phyloP scores from a whole-genome alignment of 257 asterid species.

The Verbascum thapsus region DNA sequence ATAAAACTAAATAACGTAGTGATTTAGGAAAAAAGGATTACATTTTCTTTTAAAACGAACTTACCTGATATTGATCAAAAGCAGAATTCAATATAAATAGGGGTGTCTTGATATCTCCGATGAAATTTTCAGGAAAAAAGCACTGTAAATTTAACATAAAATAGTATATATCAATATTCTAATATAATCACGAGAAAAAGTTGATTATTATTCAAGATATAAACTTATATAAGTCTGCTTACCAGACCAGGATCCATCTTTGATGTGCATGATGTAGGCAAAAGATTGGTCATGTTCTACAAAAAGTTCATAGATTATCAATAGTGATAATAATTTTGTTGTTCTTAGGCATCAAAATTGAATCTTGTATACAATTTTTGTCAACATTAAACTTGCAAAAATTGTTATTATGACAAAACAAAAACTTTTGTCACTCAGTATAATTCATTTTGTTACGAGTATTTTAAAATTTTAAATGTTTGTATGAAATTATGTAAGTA shows the following conservation, averaged over 20 bases:
- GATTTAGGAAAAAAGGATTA: too few relatives aligned
- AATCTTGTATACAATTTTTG: too few relatives aligned
- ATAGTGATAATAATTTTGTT: too few relatives aligned
- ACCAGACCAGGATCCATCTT: slow-evolving; percentile 28
- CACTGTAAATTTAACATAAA: slow-evolving; percentile 15
- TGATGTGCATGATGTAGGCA: slow-evolving; percentile 30
- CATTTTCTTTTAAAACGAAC: neutral
- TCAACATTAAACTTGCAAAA: too few relatives aligned
- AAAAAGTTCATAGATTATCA: too few relatives aligned
- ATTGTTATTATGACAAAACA: too few relatives aligned
- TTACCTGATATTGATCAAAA: slow-evolving; percentile 36
- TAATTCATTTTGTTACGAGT: too few relatives aligned
- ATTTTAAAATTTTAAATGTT: too few relatives aligned
- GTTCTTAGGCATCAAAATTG: too few relatives aligned
- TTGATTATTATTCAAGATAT: neutral
- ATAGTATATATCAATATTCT: neutral
- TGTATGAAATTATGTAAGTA: too few relatives aligned
- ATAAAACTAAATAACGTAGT: too few relatives aligned
- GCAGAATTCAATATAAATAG: slow-evolving; percentile 25
- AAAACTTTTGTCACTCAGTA: too few relatives aligned
- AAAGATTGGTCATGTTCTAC: slow-evolving; percentile 7
- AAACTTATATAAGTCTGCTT: neutral
- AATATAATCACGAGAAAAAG: neutral
- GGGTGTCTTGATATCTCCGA: slow-evolving; percentile 20
- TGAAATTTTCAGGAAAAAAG: slow-evolving; percentile 25